These are phyloP conservation scores for Prunus dulcis DNA, from an alignment of 306 rosid genomes.

Conservation along the genomic window DNA sequence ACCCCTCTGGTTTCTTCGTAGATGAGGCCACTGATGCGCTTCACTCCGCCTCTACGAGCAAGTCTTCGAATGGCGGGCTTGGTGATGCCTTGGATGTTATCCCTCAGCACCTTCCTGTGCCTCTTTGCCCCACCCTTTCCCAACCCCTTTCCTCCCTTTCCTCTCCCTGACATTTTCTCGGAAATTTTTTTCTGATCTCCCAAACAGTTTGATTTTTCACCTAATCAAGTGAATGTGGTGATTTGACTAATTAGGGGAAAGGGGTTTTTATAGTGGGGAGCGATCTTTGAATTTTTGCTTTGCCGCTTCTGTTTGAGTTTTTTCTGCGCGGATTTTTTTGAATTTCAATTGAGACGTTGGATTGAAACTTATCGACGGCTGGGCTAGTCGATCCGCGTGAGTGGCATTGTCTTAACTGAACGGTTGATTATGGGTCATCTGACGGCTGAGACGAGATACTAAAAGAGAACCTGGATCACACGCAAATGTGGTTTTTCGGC, in stretches of 20 bases:
- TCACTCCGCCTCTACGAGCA: constrained; percentile 28
- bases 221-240: not conserved
- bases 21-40: constrained; percentile 30
- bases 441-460: not conserved
- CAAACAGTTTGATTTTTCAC: not conserved
- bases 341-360: not conserved
- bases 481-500: not conserved
- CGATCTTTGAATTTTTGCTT: not conserved
- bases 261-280: not conserved
- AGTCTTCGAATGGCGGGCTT: constrained; percentile 25
- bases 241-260: not conserved
- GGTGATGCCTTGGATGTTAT: constrained; percentile 29
- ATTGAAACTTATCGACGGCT: constrained; percentile 11
- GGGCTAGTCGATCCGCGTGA: constrained; percentile 1
- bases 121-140: constrained; percentile 32
- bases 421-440: not conserved
- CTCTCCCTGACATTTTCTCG: constrained; percentile 25
- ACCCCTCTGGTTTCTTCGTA: constrained; percentile 34
- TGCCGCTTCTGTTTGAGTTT: not conserved
- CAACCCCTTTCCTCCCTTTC: constrained; percentile 30
- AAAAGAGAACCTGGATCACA: not conserved
- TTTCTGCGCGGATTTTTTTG: not conserved
- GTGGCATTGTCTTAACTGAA: not conserved
- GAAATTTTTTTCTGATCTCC: not conserved
- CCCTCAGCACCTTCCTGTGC: constrained; percentile 30